These are phyloP conservation scores for Thymus quinquecostatus DNA, from an alignment of 257 asterid genomes.

Conservation along the genomic window DNA sequence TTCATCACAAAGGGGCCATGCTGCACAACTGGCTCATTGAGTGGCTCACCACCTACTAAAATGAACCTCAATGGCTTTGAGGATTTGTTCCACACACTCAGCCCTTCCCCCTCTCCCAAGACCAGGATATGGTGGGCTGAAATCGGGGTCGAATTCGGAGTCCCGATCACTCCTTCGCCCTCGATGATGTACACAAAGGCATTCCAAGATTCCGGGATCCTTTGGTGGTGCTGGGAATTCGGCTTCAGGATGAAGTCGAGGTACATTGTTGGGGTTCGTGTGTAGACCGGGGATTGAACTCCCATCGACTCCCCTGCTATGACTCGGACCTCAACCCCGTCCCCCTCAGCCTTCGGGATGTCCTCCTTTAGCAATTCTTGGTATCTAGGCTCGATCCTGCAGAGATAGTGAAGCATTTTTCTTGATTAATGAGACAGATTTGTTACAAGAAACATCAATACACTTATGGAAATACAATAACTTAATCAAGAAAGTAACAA, in stretches of 20 bases:
- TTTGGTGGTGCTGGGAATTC: constrained; percentile 58
- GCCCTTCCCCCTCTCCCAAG: constrained; percentile 82
- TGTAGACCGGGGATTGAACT: constrained; percentile 74
- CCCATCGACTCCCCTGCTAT: constrained; percentile 97
- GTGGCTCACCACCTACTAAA: constrained; percentile 79
- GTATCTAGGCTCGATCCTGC: constrained; percentile 87
- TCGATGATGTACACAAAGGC: constrained; percentile 69
- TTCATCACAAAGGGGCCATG: constrained; percentile 98
- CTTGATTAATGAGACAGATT: background rate
- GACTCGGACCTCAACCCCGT: constrained; percentile 76
- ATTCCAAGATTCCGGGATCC: constrained; percentile 77
- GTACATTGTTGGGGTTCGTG: constrained; percentile 89
- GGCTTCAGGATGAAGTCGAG: constrained; percentile 75
- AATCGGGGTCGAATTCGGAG: constrained; percentile 42
- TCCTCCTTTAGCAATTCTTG: constrained; percentile 72
- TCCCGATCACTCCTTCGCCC: constrained; percentile 81
- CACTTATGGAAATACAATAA: background rate
- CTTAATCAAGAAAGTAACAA: background rate
- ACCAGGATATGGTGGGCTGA: constrained; percentile 75
- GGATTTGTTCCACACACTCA: constrained; percentile 82
- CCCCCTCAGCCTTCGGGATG: constrained; percentile 65
- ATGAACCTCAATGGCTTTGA: constrained; percentile 61
- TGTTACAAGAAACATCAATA: background rate
- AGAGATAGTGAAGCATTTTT: background rate
- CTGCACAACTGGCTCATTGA: constrained; percentile 82